Percentiles rank a stretch among this genome's conserved stretches.
Evolutionary conservation across 176 grass and related monocot species (phyloP).

Genomic region (Oryza brachyantha): DNA sequence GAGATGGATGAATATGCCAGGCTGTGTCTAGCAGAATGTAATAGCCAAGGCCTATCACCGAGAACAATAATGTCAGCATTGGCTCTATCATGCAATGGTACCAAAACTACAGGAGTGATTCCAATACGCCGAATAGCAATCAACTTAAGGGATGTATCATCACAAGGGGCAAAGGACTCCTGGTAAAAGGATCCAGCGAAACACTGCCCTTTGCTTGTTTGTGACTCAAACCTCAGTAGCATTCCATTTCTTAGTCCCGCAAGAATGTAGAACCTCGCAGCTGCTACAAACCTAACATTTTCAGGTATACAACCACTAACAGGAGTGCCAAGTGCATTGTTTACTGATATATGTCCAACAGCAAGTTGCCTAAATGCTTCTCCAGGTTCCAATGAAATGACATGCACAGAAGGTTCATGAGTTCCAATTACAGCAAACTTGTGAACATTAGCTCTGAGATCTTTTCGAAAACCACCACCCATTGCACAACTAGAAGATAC

Average conservation of each 20-base stretch:
- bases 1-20: constrained; percentile 94
- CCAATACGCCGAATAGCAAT: constrained; percentile 86
- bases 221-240: constrained; percentile 83
- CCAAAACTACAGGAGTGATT: constrained; percentile 84
- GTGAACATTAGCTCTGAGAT: constrained; percentile 32
- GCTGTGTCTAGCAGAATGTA: constrained; percentile 83
- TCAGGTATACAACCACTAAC: constrained; percentile 95
- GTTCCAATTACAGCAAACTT: constrained; percentile 89
- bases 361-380: constrained; percentile 61
- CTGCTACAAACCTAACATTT: constrained; percentile 79
- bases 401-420: constrained; percentile 95
- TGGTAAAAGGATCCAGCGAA: constrained; percentile 39
- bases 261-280: constrained; percentile 80
- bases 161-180: constrained; percentile 31
- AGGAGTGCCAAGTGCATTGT: constrained; percentile 72
- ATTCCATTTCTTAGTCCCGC: constrained; percentile 96
- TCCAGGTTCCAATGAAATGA: constrained; percentile 67
- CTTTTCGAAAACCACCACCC: constrained; percentile 28
- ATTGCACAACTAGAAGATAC: constrained; percentile 29
- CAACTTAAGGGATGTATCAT: constrained; percentile 62
- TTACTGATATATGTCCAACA: constrained; percentile 66
- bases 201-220: constrained; percentile 37
- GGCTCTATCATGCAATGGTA: constrained; percentile 66
- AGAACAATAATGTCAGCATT: constrained; percentile 86
- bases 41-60: constrained; percentile 90